Evolutionary conservation across 306 rosid genomes (phyloP).

Genomic region (Quercus cerris): DNA sequence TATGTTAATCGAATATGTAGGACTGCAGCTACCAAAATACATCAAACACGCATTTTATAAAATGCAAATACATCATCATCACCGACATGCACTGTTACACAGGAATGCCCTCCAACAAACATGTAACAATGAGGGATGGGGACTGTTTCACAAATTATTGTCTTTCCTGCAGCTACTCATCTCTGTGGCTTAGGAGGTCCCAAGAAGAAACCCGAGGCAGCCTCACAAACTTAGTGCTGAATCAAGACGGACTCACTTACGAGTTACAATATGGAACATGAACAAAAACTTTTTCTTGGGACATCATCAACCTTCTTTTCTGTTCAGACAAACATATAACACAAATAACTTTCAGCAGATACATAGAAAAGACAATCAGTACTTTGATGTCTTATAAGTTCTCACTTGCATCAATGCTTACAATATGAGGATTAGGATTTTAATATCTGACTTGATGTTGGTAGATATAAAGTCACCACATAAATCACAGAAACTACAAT

Average conservation of each 20-base stretch:
- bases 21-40: constrained; percentile 44
- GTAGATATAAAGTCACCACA: no score
- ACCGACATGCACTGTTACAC: constrained; percentile 48
- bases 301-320: constrained; percentile 73
- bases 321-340: constrained; percentile 34
- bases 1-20: constrained; percentile 27
- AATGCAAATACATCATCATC: constrained; percentile 38
- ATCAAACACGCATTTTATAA: constrained; percentile 45
- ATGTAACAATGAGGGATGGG: constrained; percentile 37
- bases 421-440: not conserved
- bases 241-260: constrained; percentile 34
- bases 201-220: constrained; percentile 34
- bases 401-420: not conserved
- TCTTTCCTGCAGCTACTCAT: constrained; percentile 35
- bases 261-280: constrained; percentile 82
- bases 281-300: constrained; percentile 65
- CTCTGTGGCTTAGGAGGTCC: constrained; percentile 34
- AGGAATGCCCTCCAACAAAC: constrained; percentile 45
- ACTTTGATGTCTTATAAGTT: not conserved
- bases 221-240: constrained; percentile 38
- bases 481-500: no score
- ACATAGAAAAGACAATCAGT: not conserved
- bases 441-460: not conserved
- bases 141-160: constrained; percentile 55
- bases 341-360: constrained; percentile 5